Conservation (phyloP, 441 rosid species). For the Gossypium davidsonii region DNA sequence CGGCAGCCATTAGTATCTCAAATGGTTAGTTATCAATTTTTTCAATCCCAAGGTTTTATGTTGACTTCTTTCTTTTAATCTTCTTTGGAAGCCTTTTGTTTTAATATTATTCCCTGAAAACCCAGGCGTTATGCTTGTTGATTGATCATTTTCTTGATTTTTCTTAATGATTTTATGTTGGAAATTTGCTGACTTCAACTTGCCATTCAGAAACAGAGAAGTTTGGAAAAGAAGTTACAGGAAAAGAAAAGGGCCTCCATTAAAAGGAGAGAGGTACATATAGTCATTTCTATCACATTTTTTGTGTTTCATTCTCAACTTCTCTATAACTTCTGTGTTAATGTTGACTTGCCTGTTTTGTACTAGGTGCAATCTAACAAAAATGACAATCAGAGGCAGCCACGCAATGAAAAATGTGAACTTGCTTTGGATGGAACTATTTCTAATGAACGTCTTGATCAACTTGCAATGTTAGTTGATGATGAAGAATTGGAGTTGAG, state of each 20-base stretch:
- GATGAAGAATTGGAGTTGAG: slow-evolving; percentile 89
- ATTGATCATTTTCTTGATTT: slow-evolving; percentile 7
- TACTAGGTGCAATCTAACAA: slow-evolving; percentile 46
- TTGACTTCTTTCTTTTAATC: background rate
- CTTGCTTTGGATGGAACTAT: slow-evolving; percentile 46
- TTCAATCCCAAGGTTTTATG: background rate
- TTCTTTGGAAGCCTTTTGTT: background rate
- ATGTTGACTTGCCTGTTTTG: slow-evolving; percentile 19
- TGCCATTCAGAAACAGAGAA: slow-evolving; percentile 48
- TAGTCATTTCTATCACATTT: slow-evolving; percentile 7
- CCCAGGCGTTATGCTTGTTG: background rate
- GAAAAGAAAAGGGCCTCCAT: slow-evolving; percentile 45
- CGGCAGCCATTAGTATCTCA: slow-evolving; percentile 37
- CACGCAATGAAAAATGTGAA: slow-evolving; percentile 53
- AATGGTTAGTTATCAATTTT: slow-evolving; percentile 38
- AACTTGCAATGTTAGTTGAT: slow-evolving; percentile 50
- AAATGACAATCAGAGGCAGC: slow-evolving; percentile 31
- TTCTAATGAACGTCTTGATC: slow-evolving; percentile 34
- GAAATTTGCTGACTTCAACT: slow-evolving; percentile 16
- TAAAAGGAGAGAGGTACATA: slow-evolving; percentile 52
- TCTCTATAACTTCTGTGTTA: slow-evolving; percentile 1
- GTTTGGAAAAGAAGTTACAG: slow-evolving; percentile 38
- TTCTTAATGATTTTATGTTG: slow-evolving; percentile 9
- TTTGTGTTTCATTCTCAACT: slow-evolving; percentile 15
- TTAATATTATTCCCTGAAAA: background rate